Evolutionary conservation across 73 alveolate species (phyloP), one percentile per base, ranked within the genome.

Genomic region (Stentor roeselii): DNA sequence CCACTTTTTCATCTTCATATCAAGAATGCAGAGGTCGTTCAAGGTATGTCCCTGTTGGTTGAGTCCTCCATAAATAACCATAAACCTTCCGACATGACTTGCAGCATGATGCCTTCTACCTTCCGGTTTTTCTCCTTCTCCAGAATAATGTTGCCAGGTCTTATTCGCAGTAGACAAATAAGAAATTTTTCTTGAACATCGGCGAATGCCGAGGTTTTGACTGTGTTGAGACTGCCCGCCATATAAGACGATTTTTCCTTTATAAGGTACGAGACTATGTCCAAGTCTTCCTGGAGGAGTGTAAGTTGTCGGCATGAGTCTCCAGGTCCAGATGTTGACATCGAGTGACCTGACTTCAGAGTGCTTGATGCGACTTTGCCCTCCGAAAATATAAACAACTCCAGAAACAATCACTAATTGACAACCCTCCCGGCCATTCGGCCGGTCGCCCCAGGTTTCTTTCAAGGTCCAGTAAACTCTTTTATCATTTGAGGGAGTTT

Each of bases 101-200:
- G 84, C 84, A 21, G 75, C 84, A 35, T 76, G 84, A 40, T 76
- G 27, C 39, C 84, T 76, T 76, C 84, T 27, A 36, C 78, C 78
- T 41, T 15, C 27, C 0, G 84, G 84, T 40, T 35, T 14, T 27
- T 39, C 60, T 14, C 0, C 59, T 76, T 1, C 1, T 2, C 3
- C 74, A 27, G 15, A 21, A n/a, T 76, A 76, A n/a, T 21, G 30
- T n/a, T 41, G 60, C 74, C 84, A 76, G n/a, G 32, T 39, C 6
- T 76, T 76, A 1, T 76, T 30, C 6, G 14, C 34, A 1, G 39
- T 6, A 21, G 60, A 76, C 39, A 76, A 76, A 76, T 14, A 27
- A 0, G 21, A 15, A 37, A 37, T 39, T 76, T 37, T 76, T 14
- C 39, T 76, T 39, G 74, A 76, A 67, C 80, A 67, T 67, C 80